phyloP scores from a whole-genome alignment of 306 rosid species.

The Crataegus laevigata region DNA sequence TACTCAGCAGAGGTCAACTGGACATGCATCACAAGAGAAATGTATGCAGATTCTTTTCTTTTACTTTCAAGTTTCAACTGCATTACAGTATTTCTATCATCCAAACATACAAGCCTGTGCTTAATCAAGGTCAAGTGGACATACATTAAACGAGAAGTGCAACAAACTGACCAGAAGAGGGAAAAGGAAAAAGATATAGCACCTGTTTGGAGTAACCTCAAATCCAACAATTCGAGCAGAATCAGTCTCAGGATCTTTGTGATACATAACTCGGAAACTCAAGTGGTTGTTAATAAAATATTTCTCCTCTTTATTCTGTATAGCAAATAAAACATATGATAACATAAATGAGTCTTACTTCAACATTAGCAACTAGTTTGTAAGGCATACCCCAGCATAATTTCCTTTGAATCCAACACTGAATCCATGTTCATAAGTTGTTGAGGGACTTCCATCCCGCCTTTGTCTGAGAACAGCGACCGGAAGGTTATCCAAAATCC shows the following conservation, averaged over 20 bases:
- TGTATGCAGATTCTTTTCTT: neutral
- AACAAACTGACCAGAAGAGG: neutral
- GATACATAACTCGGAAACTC: conserved; percentile 97
- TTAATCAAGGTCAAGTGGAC: neutral
- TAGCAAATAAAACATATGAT: conserved; percentile 20
- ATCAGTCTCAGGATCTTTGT: conserved; percentile 87
- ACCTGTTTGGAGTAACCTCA: conserved; percentile 98
- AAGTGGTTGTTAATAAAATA: conserved; percentile 94
- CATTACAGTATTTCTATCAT: neutral
- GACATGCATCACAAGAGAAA: neutral
- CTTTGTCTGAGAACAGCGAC: conserved; percentile 95
- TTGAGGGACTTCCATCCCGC: conserved; percentile 78
- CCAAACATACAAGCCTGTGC: neutral
- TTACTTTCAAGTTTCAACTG: neutral
- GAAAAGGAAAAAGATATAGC: conserved; percentile 1
- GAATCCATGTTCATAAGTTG: conserved; percentile 93
- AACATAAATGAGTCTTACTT: neutral
- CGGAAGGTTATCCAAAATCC: conserved; percentile 98
- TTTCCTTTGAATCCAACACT: conserved; percentile 95
- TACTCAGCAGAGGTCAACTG: neutral
- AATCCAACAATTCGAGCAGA: conserved; percentile 94
- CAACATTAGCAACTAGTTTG: conserved; percentile 16
- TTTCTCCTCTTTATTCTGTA: conserved; percentile 91
- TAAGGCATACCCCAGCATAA: conserved; percentile 81
- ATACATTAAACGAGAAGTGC: neutral